Evolutionary conservation across 805 yeast genomes (phyloP), one percentile per base, ranked within the genome.

Genomic region (Debaryomyces castellii): DNA sequence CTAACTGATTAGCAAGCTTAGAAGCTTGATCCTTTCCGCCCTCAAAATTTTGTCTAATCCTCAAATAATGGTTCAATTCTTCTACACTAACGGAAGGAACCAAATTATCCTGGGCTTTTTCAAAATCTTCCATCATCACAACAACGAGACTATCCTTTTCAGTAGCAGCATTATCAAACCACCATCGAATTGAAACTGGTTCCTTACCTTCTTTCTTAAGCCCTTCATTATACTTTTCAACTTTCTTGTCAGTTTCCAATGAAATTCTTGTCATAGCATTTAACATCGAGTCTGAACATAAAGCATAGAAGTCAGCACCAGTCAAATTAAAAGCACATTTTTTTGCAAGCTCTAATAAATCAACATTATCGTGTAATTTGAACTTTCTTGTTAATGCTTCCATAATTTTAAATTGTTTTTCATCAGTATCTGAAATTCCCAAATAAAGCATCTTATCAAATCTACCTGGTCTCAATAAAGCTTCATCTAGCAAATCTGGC

Each of bases 251-350:
- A 12, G 87, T 89, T 28, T 77, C 80, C 7, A 74, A 74, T 1
- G 98, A 97, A 0, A 85, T 82, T 53, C 98, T 73, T 1, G 94
- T 87, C 97, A 94, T 92, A 1, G 98, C 97, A 64, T 89, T 89
- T 54, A 92, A 75, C 94, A 92, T 89, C 0, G 98, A 88, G 65
- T 94, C 98, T 0, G 96, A 87, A 60, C 97, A 89, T 48, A 94
- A 70, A 0, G 98, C 99, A 65, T 94, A 94, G 67, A 94, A 92
- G 64, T 94, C 99, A 3, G 99, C 99, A 52, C 99, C 99, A 0
- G 99, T 92, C 60, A 82, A 91, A n/a, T 89, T 89, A 60, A 83
- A 89, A 0, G 96, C 87, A 66, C 97, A 90, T 5, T 67, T 64
- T 14, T 76, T 74, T 0, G 96, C 92, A 21, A 94, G 66, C 5